Conservation (phyloP, 2,329 filamentous ascomycete species). For the Colletotrichum graminicola region DNA sequence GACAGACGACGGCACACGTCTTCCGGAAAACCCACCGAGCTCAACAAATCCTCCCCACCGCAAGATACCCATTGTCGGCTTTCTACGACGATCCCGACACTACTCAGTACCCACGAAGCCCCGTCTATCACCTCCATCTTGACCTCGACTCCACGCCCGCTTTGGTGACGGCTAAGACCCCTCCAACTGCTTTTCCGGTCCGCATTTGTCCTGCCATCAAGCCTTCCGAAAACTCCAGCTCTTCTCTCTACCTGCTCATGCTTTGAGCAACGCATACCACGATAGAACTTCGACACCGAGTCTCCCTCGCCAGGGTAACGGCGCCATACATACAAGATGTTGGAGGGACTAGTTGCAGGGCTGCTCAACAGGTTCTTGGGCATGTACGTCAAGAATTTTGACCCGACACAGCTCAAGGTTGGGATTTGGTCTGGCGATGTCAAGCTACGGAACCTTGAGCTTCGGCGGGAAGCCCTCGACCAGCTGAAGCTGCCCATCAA, state of each 20-base stretch:
- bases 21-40: background rate
- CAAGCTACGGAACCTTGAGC: constrained; percentile 90
- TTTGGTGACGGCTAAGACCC: constrained; percentile 23
- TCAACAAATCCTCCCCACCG: background rate
- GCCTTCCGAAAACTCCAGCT: constrained; percentile 9
- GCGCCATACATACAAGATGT: constrained; percentile 77
- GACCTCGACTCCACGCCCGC: constrained; percentile 7
- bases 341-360: constrained; percentile 96
- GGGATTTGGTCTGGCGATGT: constrained; percentile 99
- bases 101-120: constrained; percentile 11
- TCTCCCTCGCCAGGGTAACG: constrained; percentile 75
- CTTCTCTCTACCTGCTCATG: constrained; percentile 30
- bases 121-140: background rate
- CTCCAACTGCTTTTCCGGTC: background rate
- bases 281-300: constrained; percentile 22
- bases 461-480: constrained; percentile 94
- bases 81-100: background rate
- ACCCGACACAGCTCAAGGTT: constrained; percentile 96
- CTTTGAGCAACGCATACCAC: constrained; percentile 13
- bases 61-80: constrained; percentile 21
- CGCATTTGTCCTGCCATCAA: constrained; percentile 8
- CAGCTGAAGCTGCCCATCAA: constrained; percentile 97
- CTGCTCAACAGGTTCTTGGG: constrained; percentile 99
- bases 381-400: constrained; percentile 99
- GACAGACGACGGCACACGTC: background rate